Percentiles rank a stretch among this genome's conserved stretches.
phyloP scores from a whole-genome alignment of 2,329 filamentous ascomycete genomes.

The Talaromyces sp. region DNA sequence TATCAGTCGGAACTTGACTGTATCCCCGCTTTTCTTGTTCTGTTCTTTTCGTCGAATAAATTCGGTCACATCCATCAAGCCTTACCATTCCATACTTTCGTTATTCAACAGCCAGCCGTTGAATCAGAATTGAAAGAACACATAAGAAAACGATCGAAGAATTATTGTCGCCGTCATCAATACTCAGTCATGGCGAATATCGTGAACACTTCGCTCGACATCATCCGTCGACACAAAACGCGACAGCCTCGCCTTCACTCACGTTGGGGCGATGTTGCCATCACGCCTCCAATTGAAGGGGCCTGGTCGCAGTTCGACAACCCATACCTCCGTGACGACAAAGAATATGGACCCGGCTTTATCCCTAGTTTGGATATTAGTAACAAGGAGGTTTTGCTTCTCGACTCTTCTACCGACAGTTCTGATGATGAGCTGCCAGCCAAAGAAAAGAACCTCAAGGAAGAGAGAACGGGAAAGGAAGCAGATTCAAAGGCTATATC shows the following conservation, averaged over 20 bases:
- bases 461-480: constrained; percentile 5
- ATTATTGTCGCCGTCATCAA: background rate
- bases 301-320: constrained; percentile 35
- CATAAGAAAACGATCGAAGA: background rate
- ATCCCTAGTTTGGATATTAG: constrained; percentile 17
- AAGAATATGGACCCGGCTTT: constrained; percentile 27
- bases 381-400: constrained; percentile 11
- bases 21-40: too few relatives aligned
- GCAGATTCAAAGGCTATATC: constrained; percentile 1
- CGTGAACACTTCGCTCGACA: constrained; percentile 26
- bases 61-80: too few relatives aligned
- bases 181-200: constrained; percentile 23
- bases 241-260: constrained; percentile 28
- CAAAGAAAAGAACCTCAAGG: background rate
- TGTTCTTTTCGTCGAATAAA: too few relatives aligned
- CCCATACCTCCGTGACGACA: constrained; percentile 20
- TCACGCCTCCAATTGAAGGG: constrained; percentile 34
- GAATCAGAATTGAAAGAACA: background rate
- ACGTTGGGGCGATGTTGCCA: constrained; percentile 36
- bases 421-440: constrained; percentile 8
- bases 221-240: constrained; percentile 27
- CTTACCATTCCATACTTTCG: too few relatives aligned
- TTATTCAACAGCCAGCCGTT: background rate
- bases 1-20: background rate
- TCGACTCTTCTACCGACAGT: constrained; percentile 7